These are phyloP conservation scores for Talaromyces islandicus DNA, from an alignment of 2,329 filamentous ascomycete species.

Conservation along the genomic window DNA sequence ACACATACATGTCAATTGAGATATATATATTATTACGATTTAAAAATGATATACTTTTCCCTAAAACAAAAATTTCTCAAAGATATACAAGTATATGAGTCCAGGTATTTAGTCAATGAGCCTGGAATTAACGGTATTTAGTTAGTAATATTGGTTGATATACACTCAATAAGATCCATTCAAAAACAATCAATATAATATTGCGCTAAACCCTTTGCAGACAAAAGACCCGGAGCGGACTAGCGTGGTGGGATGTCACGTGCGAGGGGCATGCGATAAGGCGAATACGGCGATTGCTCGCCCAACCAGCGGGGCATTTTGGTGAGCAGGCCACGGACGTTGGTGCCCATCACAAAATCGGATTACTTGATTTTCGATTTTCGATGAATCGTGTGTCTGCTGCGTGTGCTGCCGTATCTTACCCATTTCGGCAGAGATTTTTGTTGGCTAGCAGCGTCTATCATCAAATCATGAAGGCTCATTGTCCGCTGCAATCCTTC, in stretches of 20 bases:
- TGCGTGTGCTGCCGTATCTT: slow-evolving; percentile 4
- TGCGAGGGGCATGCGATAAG: not conserved
- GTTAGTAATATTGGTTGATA: no score
- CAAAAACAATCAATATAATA: not conserved
- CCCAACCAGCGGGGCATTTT: not conserved
- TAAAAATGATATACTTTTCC: no score
- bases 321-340: not conserved
- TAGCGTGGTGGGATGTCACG: not conserved
- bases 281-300: not conserved
- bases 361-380: not conserved
- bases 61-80: no score
- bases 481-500: not conserved
- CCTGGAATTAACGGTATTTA: no score
- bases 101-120: no score
- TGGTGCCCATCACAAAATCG: slow-evolving; percentile 5
- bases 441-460: slow-evolving; percentile 5
- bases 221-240: not conserved
- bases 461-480: slow-evolving; percentile 13
- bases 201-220: not conserved
- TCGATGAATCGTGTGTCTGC: slow-evolving; percentile 1
- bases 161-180: no score
- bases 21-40: no score
- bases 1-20: no score
- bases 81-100: no score
- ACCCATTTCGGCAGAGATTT: slow-evolving; percentile 5